Evolutionary conservation across 2,329 filamentous ascomycete genomes (phyloP).

Genomic region (Fusarium humuli): DNA sequence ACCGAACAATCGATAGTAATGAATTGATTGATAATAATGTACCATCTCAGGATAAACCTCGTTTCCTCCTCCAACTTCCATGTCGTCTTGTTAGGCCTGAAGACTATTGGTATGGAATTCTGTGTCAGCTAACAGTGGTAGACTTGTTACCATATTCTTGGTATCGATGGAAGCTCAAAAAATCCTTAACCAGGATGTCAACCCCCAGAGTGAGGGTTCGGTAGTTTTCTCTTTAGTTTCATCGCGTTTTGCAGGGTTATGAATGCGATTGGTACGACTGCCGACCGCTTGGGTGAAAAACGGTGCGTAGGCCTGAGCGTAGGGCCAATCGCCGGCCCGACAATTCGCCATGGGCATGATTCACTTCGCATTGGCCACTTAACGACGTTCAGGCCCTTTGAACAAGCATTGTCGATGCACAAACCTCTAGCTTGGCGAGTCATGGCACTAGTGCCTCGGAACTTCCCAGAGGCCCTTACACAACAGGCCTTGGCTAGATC

Average conservation of each 20-base stretch:
- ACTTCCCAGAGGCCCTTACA: background rate
- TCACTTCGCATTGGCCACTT: background rate
- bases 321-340: background rate
- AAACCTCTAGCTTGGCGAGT: background rate
- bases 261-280: background rate
- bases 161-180: background rate
- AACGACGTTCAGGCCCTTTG: background rate
- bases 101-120: background rate
- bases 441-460: background rate
- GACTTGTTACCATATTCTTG: rapidly evolving
- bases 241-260: background rate
- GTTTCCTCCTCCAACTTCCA: background rate
- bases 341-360: background rate
- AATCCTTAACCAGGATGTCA: background rate
- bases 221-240: background rate
- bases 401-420: background rate
- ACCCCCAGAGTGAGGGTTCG: background rate
- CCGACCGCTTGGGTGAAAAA: background rate
- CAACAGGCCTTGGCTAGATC: background rate
- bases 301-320: background rate
- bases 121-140: background rate
- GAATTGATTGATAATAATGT: background rate
- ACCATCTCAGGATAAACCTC: background rate
- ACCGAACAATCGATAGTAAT: background rate
- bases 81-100: background rate